These are phyloP conservation scores for Bacterosira constricta DNA, from an alignment of 108 stramenopile genomes.

Conservation along the genomic window DNA sequence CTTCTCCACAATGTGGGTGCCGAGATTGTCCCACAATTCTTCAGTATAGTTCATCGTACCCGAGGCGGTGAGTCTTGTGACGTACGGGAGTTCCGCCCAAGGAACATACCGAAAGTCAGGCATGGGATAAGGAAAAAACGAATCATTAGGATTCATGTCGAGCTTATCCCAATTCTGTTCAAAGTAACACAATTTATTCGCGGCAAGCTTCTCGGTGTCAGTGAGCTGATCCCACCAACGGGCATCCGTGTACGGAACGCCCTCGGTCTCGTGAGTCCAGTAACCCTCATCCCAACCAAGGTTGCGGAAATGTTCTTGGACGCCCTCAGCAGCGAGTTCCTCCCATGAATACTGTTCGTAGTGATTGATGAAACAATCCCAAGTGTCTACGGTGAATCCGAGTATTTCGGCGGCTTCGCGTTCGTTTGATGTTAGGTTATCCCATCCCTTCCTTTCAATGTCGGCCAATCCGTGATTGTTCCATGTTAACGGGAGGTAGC, in stretches of 20 bases:
- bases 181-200: conserved; percentile 53
- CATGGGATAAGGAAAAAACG: conserved; percentile 32
- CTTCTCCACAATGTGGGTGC: conserved; percentile 30
- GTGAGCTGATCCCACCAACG: conserved; percentile 48
- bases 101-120: conserved; percentile 47
- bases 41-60: conserved; percentile 37
- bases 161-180: conserved; percentile 50
- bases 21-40: conserved; percentile 37
- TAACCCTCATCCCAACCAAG: conserved; percentile 42
- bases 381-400: conserved; percentile 41
- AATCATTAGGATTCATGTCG: conserved; percentile 45
- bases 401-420: conserved; percentile 20
- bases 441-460: conserved; percentile 36
- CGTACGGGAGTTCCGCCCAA: conserved; percentile 36
- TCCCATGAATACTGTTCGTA: conserved; percentile 44
- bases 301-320: conserved; percentile 5
- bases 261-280: conserved; percentile 33
- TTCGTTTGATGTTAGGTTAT: conserved; percentile 20
- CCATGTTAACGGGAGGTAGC: conserved; percentile 37
- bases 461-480: conserved; percentile 25
- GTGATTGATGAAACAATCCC: conserved; percentile 60
- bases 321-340: conserved; percentile 19
- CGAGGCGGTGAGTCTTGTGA: conserved; percentile 10
- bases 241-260: conserved; percentile 26
- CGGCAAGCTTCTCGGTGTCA: conserved; percentile 29